Base-by-base conservation (phyloP, 306 rosid species). In the Psophocarpus tetragonolobus region DNA sequence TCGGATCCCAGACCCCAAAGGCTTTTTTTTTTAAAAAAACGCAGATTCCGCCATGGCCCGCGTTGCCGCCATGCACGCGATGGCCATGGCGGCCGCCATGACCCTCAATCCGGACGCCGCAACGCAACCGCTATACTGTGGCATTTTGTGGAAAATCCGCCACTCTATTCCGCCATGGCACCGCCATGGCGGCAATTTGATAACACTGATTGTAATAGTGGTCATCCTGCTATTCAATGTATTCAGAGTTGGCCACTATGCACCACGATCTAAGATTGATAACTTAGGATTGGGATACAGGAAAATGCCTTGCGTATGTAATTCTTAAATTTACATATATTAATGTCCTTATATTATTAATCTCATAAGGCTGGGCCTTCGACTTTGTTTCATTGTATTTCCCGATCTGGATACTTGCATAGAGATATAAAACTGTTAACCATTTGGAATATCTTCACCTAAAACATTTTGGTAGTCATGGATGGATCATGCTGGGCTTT, bases 371-470 rank as follows among this genome's bases (percentile, higher is more conserved):
- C 18, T 30, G 45, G 50, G 5, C 17, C 69, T 51, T 63, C 69
- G 33, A 36, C 54, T 30, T 30, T 26, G 21, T 48, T 42, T 35
- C 13, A 51, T 38, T 54, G 48, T 38, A 33, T 65, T 56, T 33
- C 76, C 51, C 14, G 13, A 20, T 77, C 51, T 70, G 64, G 57
- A 84, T 57, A 30, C 54, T 39, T 69, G 42, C 18, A 33, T 61
- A 45, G 54, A 44, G 53, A 39, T 80, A 27, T 72, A 24, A 51
- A 36, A 62, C 57, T n/a, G 24, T 48, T 17, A 6, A 0, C 26
- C 12, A 14, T 79, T 61, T 0, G 3, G 56, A 63, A 62, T 50
- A 51, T 67, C 38, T 68, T 20, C 42, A 20, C 21, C 15, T 42
- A 53, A 42, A 26, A 32, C 35, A 1, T 62, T 35, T 21, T 23